Base-by-base conservation (phyloP, 2,329 filamentous ascomycete species). In the Aspergillus pseudoglaucus region DNA sequence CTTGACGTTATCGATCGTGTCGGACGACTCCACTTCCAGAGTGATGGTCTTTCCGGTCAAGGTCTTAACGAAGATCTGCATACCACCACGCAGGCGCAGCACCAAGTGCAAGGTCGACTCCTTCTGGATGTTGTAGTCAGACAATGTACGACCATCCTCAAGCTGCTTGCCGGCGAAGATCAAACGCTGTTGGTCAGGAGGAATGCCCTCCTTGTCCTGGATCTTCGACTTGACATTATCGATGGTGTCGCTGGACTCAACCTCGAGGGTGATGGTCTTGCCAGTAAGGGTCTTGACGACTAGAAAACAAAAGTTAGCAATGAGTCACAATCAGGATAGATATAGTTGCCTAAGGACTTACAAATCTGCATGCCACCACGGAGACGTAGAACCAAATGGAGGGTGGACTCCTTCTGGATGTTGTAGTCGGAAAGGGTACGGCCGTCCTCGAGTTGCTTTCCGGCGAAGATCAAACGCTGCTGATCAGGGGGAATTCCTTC, bases 141-240 rank as follows among this genome's bases (percentile, higher is more conserved):
- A 85, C 0, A 95, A 78, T 23, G 90, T 95, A 46, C 90, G 88
- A 53, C 91, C 90, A 59, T 97, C 91, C 71, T 97, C 91, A 3
- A 96, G 82, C 69, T 96, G 90, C 80, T 96, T 96, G 48, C 90
- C 91, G 40, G 90, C 90, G 59, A 96, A 96, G 69, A 96, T 96
- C 58, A 96, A 72, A 60, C 90, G 91, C 77, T 96, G 90, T 74
- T 97, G 90, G 66, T 96, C 90, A 9, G 90, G 90, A 42, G 90
- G 91, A 48, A 96, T 96, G 22, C 90, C 90, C 73, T 96, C 90
- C 82, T 96, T 96, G 65, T 96, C 90, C 72, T 96, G 90, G 39
- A 96, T 96, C 81, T 96, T 96, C 44, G 80, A 83, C 83, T 96
- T 96, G 35, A 96, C 90, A 53, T 95, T 95, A 77, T 95, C 90